Percentiles rank a stretch among this genome's conserved stretches.
phyloP scores from a whole-genome alignment of 352 stramenopile genomes.

The Thalassiosira hispida region DNA sequence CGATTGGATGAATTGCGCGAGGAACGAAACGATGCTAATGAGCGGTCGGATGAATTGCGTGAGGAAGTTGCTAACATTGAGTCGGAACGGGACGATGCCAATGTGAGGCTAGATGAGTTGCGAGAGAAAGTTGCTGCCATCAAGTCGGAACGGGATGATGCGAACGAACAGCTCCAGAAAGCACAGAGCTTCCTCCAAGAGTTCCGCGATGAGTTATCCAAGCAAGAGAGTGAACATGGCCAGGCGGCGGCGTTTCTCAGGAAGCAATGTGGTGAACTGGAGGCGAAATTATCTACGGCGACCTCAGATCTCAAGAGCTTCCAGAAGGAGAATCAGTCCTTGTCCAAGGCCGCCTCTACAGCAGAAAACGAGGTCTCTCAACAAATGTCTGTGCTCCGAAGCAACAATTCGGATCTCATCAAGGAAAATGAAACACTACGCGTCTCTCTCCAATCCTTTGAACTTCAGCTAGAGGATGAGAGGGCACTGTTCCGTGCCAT shows the following conservation, averaged over 20 bases:
- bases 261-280: constrained; percentile 33
- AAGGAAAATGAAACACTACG: constrained; percentile 57
- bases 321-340: constrained; percentile 13
- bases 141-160: constrained; percentile 42
- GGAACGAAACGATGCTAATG: too few relatives aligned
- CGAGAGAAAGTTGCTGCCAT: constrained; percentile 7
- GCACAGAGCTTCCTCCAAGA: constrained; percentile 36
- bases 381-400: constrained; percentile 39
- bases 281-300: constrained; percentile 30
- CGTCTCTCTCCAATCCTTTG: constrained; percentile 32
- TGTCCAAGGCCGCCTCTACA: not conserved
- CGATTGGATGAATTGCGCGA: constrained; percentile 7
- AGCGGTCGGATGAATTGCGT: not conserved
- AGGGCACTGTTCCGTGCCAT: constrained; percentile 29
- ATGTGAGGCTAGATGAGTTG: constrained; percentile 7
- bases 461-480: constrained; percentile 43
- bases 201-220: constrained; percentile 29
- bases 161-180: constrained; percentile 40
- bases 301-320: constrained; percentile 19
- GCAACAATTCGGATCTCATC: constrained; percentile 51
- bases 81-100: constrained; percentile 7
- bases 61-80: not conserved
- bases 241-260: constrained; percentile 27
- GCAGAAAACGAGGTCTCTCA: constrained; percentile 18
- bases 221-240: constrained; percentile 36